These are phyloP conservation scores for Astrothelium subdiscretum DNA, from an alignment of 495 filamentous ascomycete species.

Conservation along the genomic window DNA sequence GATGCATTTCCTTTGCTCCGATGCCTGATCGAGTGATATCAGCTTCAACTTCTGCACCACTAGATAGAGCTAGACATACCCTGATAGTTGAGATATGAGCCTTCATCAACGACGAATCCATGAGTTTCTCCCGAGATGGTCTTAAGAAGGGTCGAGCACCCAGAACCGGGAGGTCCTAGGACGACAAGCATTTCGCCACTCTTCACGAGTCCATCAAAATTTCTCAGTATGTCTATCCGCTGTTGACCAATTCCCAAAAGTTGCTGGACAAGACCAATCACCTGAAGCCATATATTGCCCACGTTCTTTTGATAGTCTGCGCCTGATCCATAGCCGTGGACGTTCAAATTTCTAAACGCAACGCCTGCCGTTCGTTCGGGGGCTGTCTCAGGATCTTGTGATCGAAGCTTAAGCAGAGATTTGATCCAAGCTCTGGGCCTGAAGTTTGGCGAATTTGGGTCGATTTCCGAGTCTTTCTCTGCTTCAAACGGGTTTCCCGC, in stretches of 20 bases:
- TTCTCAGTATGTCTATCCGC: constrained; percentile 47
- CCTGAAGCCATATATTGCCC: constrained; percentile 27
- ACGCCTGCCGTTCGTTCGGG: constrained; percentile 31
- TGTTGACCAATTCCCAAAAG: constrained; percentile 38
- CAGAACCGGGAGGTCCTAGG: constrained; percentile 61
- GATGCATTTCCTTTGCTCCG: constrained; percentile 28
- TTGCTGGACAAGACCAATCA: constrained; percentile 24
- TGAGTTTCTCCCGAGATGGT: constrained; percentile 57
- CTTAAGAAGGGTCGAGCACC: constrained; percentile 65
- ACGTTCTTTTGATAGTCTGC: constrained; percentile 37
- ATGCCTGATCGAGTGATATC: constrained; percentile 20
- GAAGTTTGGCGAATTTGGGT: constrained; percentile 46
- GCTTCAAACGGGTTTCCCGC: constrained; percentile 25
- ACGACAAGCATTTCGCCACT: constrained; percentile 20
- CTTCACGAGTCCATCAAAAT: constrained; percentile 17
- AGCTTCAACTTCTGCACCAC: too few relatives aligned
- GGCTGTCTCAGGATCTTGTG: constrained; percentile 16
- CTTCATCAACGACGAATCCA: constrained; percentile 32
- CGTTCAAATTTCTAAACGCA: constrained; percentile 37
- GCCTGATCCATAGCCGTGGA: constrained; percentile 37
- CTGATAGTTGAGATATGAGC: constrained; percentile 31
- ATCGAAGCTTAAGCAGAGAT: constrained; percentile 33
- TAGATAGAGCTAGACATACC: too few relatives aligned
- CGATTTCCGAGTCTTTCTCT: constrained; percentile 38
- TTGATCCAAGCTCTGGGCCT: constrained; percentile 47